Conservation (phyloP, 176 grass and related monocot genomes). For the Bolboschoenus planiculmis region DNA sequence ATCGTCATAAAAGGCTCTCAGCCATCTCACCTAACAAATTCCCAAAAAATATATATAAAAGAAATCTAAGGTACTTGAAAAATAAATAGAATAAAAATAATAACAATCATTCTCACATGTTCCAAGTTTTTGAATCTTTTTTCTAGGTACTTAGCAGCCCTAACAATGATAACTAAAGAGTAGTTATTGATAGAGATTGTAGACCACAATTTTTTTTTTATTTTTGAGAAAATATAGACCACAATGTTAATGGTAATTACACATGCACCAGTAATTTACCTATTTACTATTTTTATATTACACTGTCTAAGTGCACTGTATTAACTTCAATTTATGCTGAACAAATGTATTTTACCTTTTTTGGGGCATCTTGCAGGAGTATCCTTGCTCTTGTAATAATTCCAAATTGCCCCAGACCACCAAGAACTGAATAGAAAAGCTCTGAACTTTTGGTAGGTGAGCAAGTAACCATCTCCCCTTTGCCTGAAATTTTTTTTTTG, state of each 20-base stretch:
- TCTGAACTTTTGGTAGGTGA: constrained; percentile 56
- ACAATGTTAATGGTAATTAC: too few species aligned
- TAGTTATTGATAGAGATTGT: neutral
- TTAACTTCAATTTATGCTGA: neutral
- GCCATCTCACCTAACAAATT: constrained; percentile 72
- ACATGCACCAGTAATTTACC: neutral
- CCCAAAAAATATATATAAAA: too few species aligned
- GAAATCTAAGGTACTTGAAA: too few species aligned
- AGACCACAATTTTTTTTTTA: neutral
- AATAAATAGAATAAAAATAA: too few species aligned
- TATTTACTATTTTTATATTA: neutral
- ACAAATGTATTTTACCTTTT: constrained; percentile 37
- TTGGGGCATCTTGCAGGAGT: constrained; percentile 58
- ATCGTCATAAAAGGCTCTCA: constrained; percentile 75
- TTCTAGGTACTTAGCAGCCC: neutral
- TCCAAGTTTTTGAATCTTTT: neutral
- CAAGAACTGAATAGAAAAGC: constrained; percentile 78
- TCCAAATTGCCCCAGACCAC: constrained; percentile 80
- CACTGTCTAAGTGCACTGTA: neutral
- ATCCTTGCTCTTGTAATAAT: constrained; percentile 89
- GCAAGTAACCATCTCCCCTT: constrained; percentile 76
- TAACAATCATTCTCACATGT: neutral
- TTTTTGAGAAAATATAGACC: too few species aligned
- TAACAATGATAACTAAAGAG: neutral
- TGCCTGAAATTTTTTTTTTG: constrained; percentile 36